Base-by-base conservation (phyloP, 2,329 filamentous ascomycete genomes). In the Stemphylium lycopersici region DNA sequence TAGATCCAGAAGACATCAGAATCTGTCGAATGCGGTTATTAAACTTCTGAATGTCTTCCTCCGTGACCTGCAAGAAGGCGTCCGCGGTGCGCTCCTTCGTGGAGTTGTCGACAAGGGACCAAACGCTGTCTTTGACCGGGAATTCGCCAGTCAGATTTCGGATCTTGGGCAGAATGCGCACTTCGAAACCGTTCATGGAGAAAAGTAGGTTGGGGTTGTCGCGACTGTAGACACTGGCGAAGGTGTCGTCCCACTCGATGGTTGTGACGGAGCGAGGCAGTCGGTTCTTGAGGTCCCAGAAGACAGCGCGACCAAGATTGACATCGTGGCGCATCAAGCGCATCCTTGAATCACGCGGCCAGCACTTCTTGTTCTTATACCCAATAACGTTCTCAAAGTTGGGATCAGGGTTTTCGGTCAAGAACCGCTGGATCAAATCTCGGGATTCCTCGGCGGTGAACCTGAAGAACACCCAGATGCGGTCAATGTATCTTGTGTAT, bases 351-450 rank as follows among this genome's bases (percentile, higher is more conserved):
- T 99, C 95, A 67, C 95, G 87, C 37, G 95, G 96, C 95, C 95
- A 99, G 78, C 96, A 99, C 76, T 98, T 99, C 82, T 99, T 99
- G 78, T 96, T 99, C 80, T 91, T 93, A 77, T 98, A 99, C 0
- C 95, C 95, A 66, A 99, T 98, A 37, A 99, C 95, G 62, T 99
- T 99, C 74, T 99, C 95, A 63, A 99, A 99, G 72, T 99, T 99
- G 2, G 95, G 95, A 75, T 99, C 96, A 0, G 95, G 95, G 71
- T 99, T 93, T 73, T 99, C 96, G 0, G 96, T 99, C 64, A 99
- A 81, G 83, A 98, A 99, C 8, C 95, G 89, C 75, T 99, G 95
- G 55, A 99, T 99, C 41, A 99, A 82, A 68, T 99, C 95, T 57
- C 95, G 84, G 3, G 93, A 96, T 71, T 99, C 95, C 40, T 99